Percentiles rank a stretch among this genome's conserved stretches.
phyloP scores from a whole-genome alignment of 1,139 yeast genomes.

The Ogataea hybrid region DNA sequence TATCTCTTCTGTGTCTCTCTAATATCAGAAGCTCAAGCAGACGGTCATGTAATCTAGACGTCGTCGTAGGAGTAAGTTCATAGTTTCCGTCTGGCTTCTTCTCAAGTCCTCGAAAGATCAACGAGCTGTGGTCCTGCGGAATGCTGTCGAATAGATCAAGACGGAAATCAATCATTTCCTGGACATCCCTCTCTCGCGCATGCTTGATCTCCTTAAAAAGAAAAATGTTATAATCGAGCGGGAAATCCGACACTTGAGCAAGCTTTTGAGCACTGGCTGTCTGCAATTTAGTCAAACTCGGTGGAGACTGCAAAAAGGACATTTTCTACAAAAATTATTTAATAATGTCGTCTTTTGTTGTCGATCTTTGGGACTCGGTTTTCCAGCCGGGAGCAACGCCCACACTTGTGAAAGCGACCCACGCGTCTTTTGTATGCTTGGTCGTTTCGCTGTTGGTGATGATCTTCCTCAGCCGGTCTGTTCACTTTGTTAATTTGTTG shows the following conservation, averaged over 20 bases:
- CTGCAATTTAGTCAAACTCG: conserved; percentile 8
- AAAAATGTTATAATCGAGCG: conserved; percentile 35
- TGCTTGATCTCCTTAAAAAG: conserved; percentile 30
- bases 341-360: conserved; percentile 44
- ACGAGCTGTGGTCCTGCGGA: conserved; percentile 24
- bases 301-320: conserved; percentile 19
- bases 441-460: no score
- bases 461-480: no score
- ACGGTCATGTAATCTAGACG: conserved; percentile 32
- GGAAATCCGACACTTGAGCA: conserved; percentile 31
- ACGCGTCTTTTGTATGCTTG: no score
- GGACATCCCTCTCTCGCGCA: conserved; percentile 18
- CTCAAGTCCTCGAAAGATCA: conserved; percentile 24
- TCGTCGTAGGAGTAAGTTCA: conserved; percentile 26
- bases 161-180: conserved; percentile 23
- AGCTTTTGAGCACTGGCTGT: conserved; percentile 17
- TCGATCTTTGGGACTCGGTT: conserved; percentile 84
- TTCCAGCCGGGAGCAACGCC: no score
- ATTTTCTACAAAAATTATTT: conserved; percentile 2
- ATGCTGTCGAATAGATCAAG: conserved; percentile 19
- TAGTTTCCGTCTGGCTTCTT: conserved; percentile 11
- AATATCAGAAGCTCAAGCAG: conserved; percentile 29
- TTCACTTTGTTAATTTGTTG: no score
- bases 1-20: conserved; percentile 36
- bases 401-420: no score